Conservation (phyloP, 371 early-diverging fungal species). For the Actinomortierella wolfii region DNA sequence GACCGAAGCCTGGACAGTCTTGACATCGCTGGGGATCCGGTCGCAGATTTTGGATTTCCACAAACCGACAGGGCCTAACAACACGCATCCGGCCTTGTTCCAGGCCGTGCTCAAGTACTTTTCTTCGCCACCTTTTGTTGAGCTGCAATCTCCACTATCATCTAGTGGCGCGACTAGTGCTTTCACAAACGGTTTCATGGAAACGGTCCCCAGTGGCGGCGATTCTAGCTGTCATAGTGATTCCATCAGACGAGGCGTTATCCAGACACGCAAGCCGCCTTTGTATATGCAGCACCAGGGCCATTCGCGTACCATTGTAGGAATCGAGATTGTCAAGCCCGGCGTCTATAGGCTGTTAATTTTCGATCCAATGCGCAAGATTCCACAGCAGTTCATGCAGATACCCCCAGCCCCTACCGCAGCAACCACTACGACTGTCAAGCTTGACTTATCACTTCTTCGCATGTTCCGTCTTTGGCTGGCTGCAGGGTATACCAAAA, state of each 20-base stretch:
- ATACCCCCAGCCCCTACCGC: not conserved
- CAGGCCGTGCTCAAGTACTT: slow-evolving; percentile 65
- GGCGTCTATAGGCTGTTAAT: slow-evolving; percentile 61
- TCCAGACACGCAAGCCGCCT: slow-evolving; percentile 62
- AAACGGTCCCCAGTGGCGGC: no score
- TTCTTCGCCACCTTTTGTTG: slow-evolving; percentile 30
- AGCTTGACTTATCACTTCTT: slow-evolving; percentile 22
- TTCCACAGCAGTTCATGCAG: slow-evolving; percentile 4
- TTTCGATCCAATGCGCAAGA: slow-evolving; percentile 61
- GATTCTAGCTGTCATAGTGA: no score
- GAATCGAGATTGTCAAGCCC: slow-evolving; percentile 59
- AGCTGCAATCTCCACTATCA: no score
- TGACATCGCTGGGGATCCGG: slow-evolving; percentile 65
- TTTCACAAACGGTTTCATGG: no score
- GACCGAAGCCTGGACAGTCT: slow-evolving; percentile 70
- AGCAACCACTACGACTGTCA: not conserved
- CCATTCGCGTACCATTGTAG: slow-evolving; percentile 73
- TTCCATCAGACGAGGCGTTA: slow-evolving; percentile 4
- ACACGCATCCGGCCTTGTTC: slow-evolving; percentile 61
- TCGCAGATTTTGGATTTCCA: slow-evolving; percentile 73
- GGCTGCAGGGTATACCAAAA: slow-evolving; percentile 7
- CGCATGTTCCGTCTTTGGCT: slow-evolving; percentile 32
- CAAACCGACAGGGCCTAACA: slow-evolving; percentile 60
- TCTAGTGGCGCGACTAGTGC: no score
- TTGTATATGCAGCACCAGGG: slow-evolving; percentile 81